Conservation (phyloP, 768 basidiomycete species). For the Thelephora aurantiotincta region DNA sequence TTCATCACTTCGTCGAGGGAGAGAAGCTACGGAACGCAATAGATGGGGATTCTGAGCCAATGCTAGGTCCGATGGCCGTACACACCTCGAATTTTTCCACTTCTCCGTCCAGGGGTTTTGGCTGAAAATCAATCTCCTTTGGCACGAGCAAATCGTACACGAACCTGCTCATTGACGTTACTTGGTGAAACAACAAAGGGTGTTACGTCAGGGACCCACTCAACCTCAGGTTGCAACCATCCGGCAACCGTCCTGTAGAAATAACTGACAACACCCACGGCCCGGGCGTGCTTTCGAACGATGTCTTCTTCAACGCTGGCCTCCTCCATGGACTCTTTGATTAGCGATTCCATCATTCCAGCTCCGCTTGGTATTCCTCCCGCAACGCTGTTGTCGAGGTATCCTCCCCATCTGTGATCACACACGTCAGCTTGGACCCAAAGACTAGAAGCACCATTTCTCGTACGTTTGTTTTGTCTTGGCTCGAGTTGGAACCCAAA, state of each 20-base stretch:
- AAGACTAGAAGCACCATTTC: not conserved
- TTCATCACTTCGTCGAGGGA: conserved; percentile 44
- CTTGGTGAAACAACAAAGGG: not conserved
- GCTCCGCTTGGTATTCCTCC: conserved; percentile 85
- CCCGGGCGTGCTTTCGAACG: conserved; percentile 40
- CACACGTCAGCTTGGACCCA: not conserved
- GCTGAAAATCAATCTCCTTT: conserved; percentile 34
- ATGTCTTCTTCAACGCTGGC: conserved; percentile 65
- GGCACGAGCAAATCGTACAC: conserved; percentile 76
- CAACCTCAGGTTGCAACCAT: conserved; percentile 80
- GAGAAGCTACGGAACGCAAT: conserved; percentile 36
- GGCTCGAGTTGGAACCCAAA: conserved; percentile 86
- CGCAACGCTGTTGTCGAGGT: conserved; percentile 82
- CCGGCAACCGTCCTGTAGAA: conserved; percentile 56
- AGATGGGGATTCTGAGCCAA: not conserved
- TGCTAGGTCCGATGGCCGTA: not conserved
- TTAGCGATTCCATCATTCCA: conserved; percentile 52
- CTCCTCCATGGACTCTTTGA: conserved; percentile 92
- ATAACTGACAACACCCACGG: conserved; percentile 68
- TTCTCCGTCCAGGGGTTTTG: conserved; percentile 78
- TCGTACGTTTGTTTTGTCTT: conserved; percentile 81
- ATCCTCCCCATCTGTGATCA: conserved; percentile 47
- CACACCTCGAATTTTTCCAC: conserved; percentile 85
- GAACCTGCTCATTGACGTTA: conserved; percentile 35
- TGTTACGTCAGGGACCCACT: conserved; percentile 31